Base-by-base conservation (phyloP, 1,284 basidiomycete species). In the Sphaerobolus stellatus region DNA sequence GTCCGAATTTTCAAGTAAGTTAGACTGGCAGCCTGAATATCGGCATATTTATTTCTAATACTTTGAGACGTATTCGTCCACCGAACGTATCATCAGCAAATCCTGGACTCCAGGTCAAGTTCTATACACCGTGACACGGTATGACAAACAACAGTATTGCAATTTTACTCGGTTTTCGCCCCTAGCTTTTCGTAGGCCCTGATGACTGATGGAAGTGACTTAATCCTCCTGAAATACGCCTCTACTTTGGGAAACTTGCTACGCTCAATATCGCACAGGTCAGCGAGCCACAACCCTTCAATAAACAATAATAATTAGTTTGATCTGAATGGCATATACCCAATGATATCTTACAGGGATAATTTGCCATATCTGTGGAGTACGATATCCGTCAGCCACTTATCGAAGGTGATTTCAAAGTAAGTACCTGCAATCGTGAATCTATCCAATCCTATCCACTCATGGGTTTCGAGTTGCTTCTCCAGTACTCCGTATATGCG, bases 401-500 rank as follows among this genome's bases (percentile, higher is more conserved):
- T 9, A 25, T 5, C n/a, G 24, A 2, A 2, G 3, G 22, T 24
- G n/a, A 9, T 1, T 29, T 18, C 22, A n/a, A 7, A 9, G 18
- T 7, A 27, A 33, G 8, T 28, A 53, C 52, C 52, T n/a, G 33
- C 52, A 28, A 53, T 40, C 6, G 44, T 47, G 13, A 52, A 52
- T 24, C 50, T 36, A 5, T 45, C 38, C 2, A 52, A 29, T 18
- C 28, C 56, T 8, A 36, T 54, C 56, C 54, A 67, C 28, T 59
- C 59, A 24, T 49, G 47, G 40, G 59, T 56, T 16, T 54, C 40
- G 13, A 66, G 58, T 20, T 60, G 53, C 2, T 56, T 55, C 31
- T 72, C 66, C 11, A 71, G 62, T 2, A 72, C 70, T 8, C 62
- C 58, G 47, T 64, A 56, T 2, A 74, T 68, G 27, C 71, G 68